These are phyloP conservation scores for Chytriomyces confervae DNA, from an alignment of 192 early-diverging fungal genomes.

Conservation along the genomic window DNA sequence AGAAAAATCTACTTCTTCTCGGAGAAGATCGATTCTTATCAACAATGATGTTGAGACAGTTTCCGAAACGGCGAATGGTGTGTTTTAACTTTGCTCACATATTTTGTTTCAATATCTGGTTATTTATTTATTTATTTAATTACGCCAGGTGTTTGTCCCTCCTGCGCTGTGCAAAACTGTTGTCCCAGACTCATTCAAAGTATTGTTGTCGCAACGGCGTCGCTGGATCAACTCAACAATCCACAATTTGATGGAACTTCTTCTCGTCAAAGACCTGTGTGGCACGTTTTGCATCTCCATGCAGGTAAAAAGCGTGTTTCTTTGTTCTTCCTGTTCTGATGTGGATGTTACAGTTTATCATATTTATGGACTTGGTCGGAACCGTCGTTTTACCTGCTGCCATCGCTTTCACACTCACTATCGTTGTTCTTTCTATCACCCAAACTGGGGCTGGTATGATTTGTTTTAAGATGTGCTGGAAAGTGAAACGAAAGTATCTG, in stretches of 20 bases:
- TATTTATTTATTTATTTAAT: constrained; percentile 38
- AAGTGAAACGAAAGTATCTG: constrained; percentile 28
- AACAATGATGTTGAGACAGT: constrained; percentile 91
- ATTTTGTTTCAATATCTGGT: constrained; percentile 40
- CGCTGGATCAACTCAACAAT: constrained; percentile 98
- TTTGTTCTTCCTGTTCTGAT: background rate
- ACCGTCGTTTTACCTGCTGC: constrained; percentile 92
- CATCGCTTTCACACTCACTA: constrained; percentile 73
- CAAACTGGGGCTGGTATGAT: constrained; percentile 50
- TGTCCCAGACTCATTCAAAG: constrained; percentile 85
- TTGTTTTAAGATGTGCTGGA: too few species aligned
- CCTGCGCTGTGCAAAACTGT: constrained; percentile 92
- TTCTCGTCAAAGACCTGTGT: constrained; percentile 90
- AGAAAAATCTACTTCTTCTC: constrained; percentile 89
- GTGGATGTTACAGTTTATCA: constrained; percentile 68
- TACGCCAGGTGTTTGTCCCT: constrained; percentile 71
- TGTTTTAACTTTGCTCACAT: background rate
- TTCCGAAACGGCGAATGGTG: constrained; percentile 90
- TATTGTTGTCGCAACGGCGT: constrained; percentile 85
- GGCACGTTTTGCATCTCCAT: constrained; percentile 97
- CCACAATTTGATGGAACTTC: constrained; percentile 91
- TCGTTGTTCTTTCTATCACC: constrained; percentile 47
- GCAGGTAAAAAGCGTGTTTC: constrained; percentile 58
- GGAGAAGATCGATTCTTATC: constrained; percentile 96
- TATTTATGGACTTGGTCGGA: constrained; percentile 77